Base-by-base conservation (phyloP, 257 asterid genomes). In the Misopates orontium region DNA sequence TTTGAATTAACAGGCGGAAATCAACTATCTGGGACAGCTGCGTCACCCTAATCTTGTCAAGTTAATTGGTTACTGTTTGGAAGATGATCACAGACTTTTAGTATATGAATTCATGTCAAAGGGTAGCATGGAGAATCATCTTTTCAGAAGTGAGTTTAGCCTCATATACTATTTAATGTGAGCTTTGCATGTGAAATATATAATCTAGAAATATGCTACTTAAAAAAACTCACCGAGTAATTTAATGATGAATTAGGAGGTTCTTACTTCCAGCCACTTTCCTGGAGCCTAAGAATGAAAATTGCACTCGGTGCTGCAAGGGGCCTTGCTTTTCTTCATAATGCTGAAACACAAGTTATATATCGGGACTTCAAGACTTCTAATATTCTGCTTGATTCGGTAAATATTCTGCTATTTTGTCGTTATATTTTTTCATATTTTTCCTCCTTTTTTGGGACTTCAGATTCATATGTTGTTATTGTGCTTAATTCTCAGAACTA, bases 301-400 rank as follows among this genome's bases (percentile, higher is more conserved):
- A 83, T 88, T 28, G 85, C 89, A 50, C 88, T 82, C 15, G 96
- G 84, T 62, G 95, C 91, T 65, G 95, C 95, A 41, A 72, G 79
- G 71, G 96, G 91, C 10, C 95, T 88, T 28, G 95, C 89, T 7
- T 86, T 86, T 80, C 96, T 88, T 71, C 96, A 88, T 51, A 71
- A 74, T 54, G 85, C 77, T 21, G 89, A 84, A 77, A 76, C 87
- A 8, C 70, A 84, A 79, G 96, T 84, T 22, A 82, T 86, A 49
- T 88, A 88, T 67, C 84, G 91, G 39, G 91, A 88, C 77, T 88
- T 88, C 89, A 88, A 84, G 83, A 80, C 95, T 32, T 82, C 96
- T 8, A 88, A 86, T 69, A 88, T 88, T 64, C 79, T 88, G 67
- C 88, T 88, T 19, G 96, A 88, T 61, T 73, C 90, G 24, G 95